Evolutionary conservation across 1,284 basidiomycete genomes (phyloP).

Genomic region (Cutaneotrichosporon sp.): DNA sequence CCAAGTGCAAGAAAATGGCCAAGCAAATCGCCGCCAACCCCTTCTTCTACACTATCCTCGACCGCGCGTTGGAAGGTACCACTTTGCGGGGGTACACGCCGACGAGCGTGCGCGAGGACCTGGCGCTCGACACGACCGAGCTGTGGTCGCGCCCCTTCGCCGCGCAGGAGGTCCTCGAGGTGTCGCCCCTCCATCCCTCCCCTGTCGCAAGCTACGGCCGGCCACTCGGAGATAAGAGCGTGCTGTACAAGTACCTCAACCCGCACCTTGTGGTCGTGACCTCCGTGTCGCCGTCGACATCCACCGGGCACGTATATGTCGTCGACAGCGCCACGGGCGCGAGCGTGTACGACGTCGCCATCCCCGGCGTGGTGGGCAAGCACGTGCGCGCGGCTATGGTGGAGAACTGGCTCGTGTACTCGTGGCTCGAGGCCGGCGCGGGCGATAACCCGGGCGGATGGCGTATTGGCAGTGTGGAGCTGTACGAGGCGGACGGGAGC

Average conservation of each 20-base stretch:
- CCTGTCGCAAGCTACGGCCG: slow-evolving; percentile 72
- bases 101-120: slow-evolving; percentile 7
- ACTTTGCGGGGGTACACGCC: slow-evolving; percentile 15
- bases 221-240: slow-evolving; percentile 78
- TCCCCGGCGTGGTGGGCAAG: slow-evolving; percentile 44
- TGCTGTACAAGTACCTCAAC: slow-evolving; percentile 92
- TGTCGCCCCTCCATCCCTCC: slow-evolving; percentile 39
- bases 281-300: slow-evolving; percentile 50
- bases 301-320: slow-evolving; percentile 60
- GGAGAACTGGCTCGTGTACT: slow-evolving; percentile 92
- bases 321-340: slow-evolving; percentile 74
- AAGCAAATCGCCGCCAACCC: slow-evolving; percentile 25
- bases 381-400: slow-evolving; percentile 61
- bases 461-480: slow-evolving; percentile 70
- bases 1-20: slow-evolving; percentile 43
- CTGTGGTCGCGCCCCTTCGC: slow-evolving; percentile 61
- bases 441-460: slow-evolving; percentile 56
- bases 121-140: slow-evolving; percentile 8
- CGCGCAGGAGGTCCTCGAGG: slow-evolving; percentile 52
- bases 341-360: slow-evolving; percentile 59
- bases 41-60: slow-evolving; percentile 30
- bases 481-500: slow-evolving; percentile 64
- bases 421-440: slow-evolving; percentile 50
- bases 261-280: slow-evolving; percentile 67
- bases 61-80: slow-evolving; percentile 20